phyloP scores from a whole-genome alignment of 192 early-diverging fungal species.

The Obelidium mucronatum region DNA sequence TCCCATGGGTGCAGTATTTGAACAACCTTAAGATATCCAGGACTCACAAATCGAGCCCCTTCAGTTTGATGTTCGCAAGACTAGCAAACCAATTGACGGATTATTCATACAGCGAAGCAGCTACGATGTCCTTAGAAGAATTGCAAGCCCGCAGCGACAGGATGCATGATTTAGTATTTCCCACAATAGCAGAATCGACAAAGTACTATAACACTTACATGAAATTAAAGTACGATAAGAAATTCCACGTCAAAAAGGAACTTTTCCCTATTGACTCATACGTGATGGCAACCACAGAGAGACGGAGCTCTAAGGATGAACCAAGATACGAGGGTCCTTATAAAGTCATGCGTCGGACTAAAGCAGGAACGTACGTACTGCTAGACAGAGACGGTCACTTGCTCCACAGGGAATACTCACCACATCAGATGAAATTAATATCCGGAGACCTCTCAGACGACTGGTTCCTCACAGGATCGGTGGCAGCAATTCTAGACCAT shows the following conservation, averaged over 20 bases:
- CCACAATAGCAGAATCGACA: background rate
- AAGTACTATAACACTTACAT: background rate
- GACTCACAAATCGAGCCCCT: constrained; percentile 46
- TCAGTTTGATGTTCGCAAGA: constrained; percentile 54
- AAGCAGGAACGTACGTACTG: constrained; percentile 34
- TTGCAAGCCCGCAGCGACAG: background rate
- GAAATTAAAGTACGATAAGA: background rate
- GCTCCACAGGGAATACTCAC: constrained; percentile 30
- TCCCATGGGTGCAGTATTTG: constrained; percentile 45
- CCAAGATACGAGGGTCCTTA: constrained; percentile 40
- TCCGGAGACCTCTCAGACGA: constrained; percentile 25
- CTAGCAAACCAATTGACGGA: constrained; percentile 40
- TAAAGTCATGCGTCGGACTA: constrained; percentile 24
- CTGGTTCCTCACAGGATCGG: constrained; percentile 24
- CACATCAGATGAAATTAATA: constrained; percentile 30
- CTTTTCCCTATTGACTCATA: constrained; percentile 27
- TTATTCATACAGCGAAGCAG: constrained; percentile 19
- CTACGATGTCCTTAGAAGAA: constrained; percentile 3
- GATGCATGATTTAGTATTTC: constrained; percentile 14
- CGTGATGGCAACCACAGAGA: constrained; percentile 21
- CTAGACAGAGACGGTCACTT: constrained; percentile 35
- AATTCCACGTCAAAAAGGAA: background rate
- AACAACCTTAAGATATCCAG: constrained; percentile 43
- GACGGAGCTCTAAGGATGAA: constrained; percentile 3
- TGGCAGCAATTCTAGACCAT: constrained; percentile 31